A percentile compares a stretch with the other conserved stretches of the same genome.
phyloP scores from a whole-genome alignment of 1,284 basidiomycete genomes.

The Rhodotorula sp. region DNA sequence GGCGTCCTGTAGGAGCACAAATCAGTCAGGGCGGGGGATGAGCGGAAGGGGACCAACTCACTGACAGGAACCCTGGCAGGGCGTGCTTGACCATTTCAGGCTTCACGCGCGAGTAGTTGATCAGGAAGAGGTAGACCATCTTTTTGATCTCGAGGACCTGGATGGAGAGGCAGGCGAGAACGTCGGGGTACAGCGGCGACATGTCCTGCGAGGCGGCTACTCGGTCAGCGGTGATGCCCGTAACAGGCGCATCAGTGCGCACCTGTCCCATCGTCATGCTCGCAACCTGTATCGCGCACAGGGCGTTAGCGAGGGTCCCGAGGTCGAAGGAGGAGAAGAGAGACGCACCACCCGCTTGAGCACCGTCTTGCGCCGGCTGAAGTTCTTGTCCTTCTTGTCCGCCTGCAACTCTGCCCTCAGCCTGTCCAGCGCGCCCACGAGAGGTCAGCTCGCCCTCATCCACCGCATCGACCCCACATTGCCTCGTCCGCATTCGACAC shows the following conservation, averaged over 20 bases:
- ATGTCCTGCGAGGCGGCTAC: slow-evolving; percentile 57
- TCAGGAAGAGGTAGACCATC: slow-evolving; percentile 86
- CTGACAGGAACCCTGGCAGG: slow-evolving; percentile 84
- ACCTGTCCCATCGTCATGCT: slow-evolving; percentile 96
- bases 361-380: slow-evolving; percentile 78
- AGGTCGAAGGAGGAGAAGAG: background rate
- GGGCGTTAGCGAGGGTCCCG: background rate
- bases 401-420: slow-evolving; percentile 70
- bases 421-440: slow-evolving; percentile 9
- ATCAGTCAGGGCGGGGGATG: background rate
- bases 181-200: slow-evolving; percentile 87
- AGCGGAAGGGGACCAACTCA: slow-evolving; percentile 45
- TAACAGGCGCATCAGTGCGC: slow-evolving; percentile 56
- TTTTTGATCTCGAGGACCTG: slow-evolving; percentile 97
- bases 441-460: background rate
- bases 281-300: slow-evolving; percentile 54
- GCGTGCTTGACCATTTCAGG: slow-evolving; percentile 84
- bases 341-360: slow-evolving; percentile 79
- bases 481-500: background rate
- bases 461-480: background rate
- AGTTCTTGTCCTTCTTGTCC: slow-evolving; percentile 87
- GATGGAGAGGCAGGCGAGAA: slow-evolving; percentile 81
- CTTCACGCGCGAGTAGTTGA: slow-evolving; percentile 85
- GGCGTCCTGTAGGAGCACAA: slow-evolving; percentile 64
- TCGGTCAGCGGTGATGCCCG: background rate